Conservation (phyloP, 2,329 filamentous ascomycete genomes). For the Cladosporium velox region DNA sequence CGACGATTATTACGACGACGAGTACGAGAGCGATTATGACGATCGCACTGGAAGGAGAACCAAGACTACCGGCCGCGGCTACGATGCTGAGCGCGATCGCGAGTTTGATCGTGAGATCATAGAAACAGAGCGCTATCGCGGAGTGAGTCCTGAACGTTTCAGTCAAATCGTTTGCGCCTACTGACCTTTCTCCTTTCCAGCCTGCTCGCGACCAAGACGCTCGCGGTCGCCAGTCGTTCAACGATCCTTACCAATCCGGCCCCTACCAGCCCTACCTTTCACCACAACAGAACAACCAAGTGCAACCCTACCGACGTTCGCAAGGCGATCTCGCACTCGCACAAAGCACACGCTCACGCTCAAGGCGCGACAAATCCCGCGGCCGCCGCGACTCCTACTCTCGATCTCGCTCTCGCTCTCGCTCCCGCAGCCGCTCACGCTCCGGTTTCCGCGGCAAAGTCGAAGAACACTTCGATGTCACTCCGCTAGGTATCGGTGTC, state of each 20-base stretch:
- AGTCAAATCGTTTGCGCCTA: neutral
- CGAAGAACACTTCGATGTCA: conserved; percentile 38
- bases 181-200: conserved; percentile 20
- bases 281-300: conserved; percentile 19
- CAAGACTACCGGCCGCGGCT: conserved; percentile 26
- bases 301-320: conserved; percentile 32
- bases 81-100: conserved; percentile 28
- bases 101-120: conserved; percentile 35
- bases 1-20: conserved; percentile 22
- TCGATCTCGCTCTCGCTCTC: conserved; percentile 25
- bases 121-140: conserved; percentile 36
- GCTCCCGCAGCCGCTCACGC: conserved; percentile 31
- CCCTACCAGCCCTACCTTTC: conserved; percentile 18
- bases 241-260: conserved; percentile 18
- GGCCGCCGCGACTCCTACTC: conserved; percentile 28
- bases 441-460: conserved; percentile 33
- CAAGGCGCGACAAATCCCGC: conserved; percentile 27
- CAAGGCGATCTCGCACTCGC: conserved; percentile 25
- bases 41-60: conserved; percentile 20
- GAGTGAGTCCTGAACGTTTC: conserved; percentile 31
- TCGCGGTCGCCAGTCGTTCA: conserved; percentile 22
- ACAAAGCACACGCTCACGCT: conserved; percentile 28
- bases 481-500: conserved; percentile 34
- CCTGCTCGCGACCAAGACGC: conserved; percentile 28
- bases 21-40: conserved; percentile 23